Conservation (phyloP, 2,329 filamentous ascomycete species). For the Pestalotiopsis fici region DNA sequence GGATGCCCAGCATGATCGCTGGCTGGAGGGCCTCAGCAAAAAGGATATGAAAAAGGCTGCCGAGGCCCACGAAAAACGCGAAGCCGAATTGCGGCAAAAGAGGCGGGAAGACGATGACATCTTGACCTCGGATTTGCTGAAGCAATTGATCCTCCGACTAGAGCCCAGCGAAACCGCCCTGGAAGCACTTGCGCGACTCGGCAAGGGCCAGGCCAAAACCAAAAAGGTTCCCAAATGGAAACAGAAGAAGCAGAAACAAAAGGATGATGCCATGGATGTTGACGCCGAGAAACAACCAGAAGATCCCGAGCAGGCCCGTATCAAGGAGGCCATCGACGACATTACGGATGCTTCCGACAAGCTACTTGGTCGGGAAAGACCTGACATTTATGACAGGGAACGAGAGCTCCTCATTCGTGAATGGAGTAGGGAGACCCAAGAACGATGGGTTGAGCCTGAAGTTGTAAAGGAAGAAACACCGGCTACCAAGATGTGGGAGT, state of each 20-base stretch:
- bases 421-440: constrained; percentile 82
- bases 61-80: constrained; percentile 83
- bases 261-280: constrained; percentile 68
- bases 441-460: constrained; percentile 70
- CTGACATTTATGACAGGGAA: constrained; percentile 90
- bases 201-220: constrained; percentile 63
- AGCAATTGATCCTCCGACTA: constrained; percentile 69
- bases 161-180: constrained; percentile 83
- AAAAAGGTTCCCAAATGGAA: constrained; percentile 67
- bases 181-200: constrained; percentile 83
- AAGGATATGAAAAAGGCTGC: constrained; percentile 89
- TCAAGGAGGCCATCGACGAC: constrained; percentile 74
- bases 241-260: constrained; percentile 67
- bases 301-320: constrained; percentile 68
- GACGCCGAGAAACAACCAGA: constrained; percentile 56
- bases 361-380: constrained; percentile 77
- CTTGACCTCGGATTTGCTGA: constrained; percentile 73
- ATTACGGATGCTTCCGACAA: constrained; percentile 91
- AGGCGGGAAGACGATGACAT: constrained; percentile 75
- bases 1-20: constrained; percentile 86
- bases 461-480: constrained; percentile 24
- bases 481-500: constrained; percentile 72
- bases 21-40: constrained; percentile 90
- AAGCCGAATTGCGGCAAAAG: constrained; percentile 72
- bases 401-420: constrained; percentile 81